Conservation (phyloP, 306 rosid species). For the Crataegus laevigata region DNA sequence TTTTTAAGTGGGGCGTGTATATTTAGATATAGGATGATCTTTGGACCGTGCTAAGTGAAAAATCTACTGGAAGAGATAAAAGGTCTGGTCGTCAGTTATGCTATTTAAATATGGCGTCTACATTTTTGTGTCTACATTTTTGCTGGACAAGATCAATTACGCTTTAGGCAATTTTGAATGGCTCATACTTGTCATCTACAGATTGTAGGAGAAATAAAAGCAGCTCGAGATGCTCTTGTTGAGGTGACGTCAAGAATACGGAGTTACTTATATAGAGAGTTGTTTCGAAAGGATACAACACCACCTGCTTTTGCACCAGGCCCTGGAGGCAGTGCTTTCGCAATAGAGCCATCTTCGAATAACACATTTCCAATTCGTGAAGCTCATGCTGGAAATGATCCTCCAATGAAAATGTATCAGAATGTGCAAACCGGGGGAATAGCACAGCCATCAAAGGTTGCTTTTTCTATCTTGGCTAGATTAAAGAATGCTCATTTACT, state of each 20-base stretch:
- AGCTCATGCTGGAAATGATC: constrained; percentile 30
- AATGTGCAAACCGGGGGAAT: constrained; percentile 40
- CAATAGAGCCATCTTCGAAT: constrained; percentile 42
- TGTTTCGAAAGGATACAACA: constrained; percentile 53
- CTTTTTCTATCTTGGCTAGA: constrained; percentile 13
- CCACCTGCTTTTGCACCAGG: constrained; percentile 39
- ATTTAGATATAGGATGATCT: background rate
- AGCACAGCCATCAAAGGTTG: constrained; percentile 56
- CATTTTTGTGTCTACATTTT: constrained; percentile 4
- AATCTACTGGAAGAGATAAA: background rate
- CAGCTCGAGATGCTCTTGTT: constrained; percentile 83
- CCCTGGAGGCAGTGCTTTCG: constrained; percentile 19
- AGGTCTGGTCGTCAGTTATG: background rate
- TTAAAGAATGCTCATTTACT: background rate
- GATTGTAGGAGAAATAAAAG: constrained; percentile 93
- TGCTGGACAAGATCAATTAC: background rate
- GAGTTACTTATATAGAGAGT: constrained; percentile 67
- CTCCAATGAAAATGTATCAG: constrained; percentile 38
- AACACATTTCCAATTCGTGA: constrained; percentile 40
- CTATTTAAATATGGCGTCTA: background rate
- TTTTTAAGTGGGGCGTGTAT: background rate
- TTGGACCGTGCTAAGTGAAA: background rate
- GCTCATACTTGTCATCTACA: constrained; percentile 24
- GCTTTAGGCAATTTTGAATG: constrained; percentile 18
- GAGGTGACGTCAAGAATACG: constrained; percentile 90